Evolutionary conservation across 2,329 filamentous ascomycete species (phyloP).

Genomic region (Pyrenophora graminea): DNA sequence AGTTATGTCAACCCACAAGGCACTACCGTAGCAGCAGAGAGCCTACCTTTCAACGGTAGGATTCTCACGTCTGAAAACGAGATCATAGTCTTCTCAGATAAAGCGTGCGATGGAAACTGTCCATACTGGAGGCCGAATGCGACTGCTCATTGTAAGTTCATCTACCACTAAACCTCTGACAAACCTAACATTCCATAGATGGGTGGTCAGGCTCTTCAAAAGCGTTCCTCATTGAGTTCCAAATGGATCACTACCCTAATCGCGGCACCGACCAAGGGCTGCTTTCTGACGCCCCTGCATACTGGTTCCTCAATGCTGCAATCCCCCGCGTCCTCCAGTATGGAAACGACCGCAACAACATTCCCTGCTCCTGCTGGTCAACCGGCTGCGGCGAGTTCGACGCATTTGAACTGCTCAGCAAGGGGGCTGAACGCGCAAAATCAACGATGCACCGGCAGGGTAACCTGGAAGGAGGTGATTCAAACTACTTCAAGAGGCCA

Average conservation of each 20-base stretch:
- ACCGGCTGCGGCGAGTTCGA: constrained; percentile 75
- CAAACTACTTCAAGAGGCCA: constrained; percentile 73
- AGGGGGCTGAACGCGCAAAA: constrained; percentile 69
- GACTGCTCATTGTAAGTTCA: constrained; percentile 55
- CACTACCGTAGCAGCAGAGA: constrained; percentile 51
- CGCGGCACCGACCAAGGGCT: constrained; percentile 35
- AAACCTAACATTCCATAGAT: constrained; percentile 51
- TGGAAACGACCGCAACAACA: constrained; percentile 50
- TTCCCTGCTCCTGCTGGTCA: constrained; percentile 71
- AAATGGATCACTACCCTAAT: constrained; percentile 59
- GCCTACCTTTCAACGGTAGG: constrained; percentile 56
- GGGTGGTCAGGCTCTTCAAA: constrained; percentile 73
- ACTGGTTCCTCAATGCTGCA: constrained; percentile 75
- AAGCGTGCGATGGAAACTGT: constrained; percentile 54
- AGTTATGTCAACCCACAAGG: constrained; percentile 58
- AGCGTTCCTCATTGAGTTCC: constrained; percentile 73
- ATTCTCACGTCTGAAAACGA: constrained; percentile 42
- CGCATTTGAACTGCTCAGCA: constrained; percentile 70
- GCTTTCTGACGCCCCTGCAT: constrained; percentile 70
- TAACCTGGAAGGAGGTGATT: constrained; percentile 66
- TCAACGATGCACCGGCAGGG: constrained; percentile 66
- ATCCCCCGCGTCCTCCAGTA: constrained; percentile 75
- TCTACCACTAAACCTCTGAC: neutral
- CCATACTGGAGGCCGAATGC: constrained; percentile 55
- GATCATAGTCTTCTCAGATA: constrained; percentile 43